Base-by-base conservation (phyloP, 768 basidiomycete genomes). In the Baorangia bicolor region DNA sequence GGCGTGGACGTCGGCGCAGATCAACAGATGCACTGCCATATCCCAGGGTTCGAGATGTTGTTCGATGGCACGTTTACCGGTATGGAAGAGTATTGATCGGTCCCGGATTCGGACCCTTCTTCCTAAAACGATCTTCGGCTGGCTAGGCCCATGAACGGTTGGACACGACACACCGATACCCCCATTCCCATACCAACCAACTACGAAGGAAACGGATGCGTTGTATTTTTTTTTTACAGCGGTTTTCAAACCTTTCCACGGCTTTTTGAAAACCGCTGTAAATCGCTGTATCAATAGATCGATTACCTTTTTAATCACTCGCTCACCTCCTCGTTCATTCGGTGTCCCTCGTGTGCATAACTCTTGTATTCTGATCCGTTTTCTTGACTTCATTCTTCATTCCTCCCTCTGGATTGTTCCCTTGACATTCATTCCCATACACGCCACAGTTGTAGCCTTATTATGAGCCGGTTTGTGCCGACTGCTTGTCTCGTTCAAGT, bases 41-140 rank as follows among this genome's bases (percentile, higher is more conserved):
- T 47, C 8, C 16, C 53, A 1, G 60, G 28, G 0, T 62, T 67
- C 23, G 65, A 67, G 20, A 53, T 63, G 51, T 18, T 65, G 23
- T 62, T 64, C 12, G 55, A 61, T 10, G 31, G 42, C 8, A 6
- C 49, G 3, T 61, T 66, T 28, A 7, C 42, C 0, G 57, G 57
- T 2, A 53, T 67, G 45, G 39, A 55, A 2, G 64, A 2, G 2
- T 66, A 61, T 21, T 63, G 50, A 61, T 33, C 14, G 18, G 2
- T 2, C 20, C n/a, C 20, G 25, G 16, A 3, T 31, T 5, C 11
- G 11, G 5, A 18, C 18, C 20, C 18, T 16, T 4, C 5, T 12
- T 21, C 11, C 25, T 27, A 38, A 56, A 56, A 21, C 4, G 35
- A 34, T 25, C 25, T 27, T 28, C 2, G 16, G 6, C 51, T 11